These are phyloP conservation scores for Aspergillus costaricaensis DNA, from an alignment of 2,329 filamentous ascomycete species.

Conservation along the genomic window DNA sequence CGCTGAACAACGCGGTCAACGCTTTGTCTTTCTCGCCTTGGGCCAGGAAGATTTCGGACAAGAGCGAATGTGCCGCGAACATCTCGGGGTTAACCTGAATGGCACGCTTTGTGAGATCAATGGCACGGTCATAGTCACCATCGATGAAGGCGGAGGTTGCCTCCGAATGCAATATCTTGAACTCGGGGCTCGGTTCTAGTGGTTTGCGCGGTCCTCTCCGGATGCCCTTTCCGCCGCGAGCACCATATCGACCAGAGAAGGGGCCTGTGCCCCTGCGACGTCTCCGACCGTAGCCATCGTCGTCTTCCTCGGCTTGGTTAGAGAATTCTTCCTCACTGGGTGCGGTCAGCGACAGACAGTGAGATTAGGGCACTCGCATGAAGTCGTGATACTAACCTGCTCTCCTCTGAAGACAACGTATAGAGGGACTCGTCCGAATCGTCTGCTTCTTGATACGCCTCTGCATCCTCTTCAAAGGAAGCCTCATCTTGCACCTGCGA, in stretches of 20 bases:
- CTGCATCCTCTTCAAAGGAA: constrained; percentile 15
- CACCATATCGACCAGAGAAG: constrained; percentile 41
- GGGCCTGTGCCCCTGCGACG: constrained; percentile 34
- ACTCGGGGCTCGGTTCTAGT: constrained; percentile 51
- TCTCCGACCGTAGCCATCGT: constrained; percentile 28
- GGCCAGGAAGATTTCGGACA: constrained; percentile 60
- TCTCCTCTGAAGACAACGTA: constrained; percentile 25
- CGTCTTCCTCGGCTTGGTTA: constrained; percentile 26
- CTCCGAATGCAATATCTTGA: constrained; percentile 50
- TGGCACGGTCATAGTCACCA: constrained; percentile 48
- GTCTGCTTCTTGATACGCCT: constrained; percentile 10
- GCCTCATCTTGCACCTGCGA: constrained; percentile 17
- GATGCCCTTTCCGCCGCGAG: constrained; percentile 47
- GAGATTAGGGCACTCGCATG: neutral
- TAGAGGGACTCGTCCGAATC: constrained; percentile 30
- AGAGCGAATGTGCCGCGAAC: constrained; percentile 61
- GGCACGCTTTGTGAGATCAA: constrained; percentile 48
- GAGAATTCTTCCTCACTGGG: constrained; percentile 29
- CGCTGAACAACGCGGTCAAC: constrained; percentile 58
- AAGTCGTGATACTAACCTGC: constrained; percentile 24
- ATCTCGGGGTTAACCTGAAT: constrained; percentile 63
- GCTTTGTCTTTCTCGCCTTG: constrained; percentile 60
- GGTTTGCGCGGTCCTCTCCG: constrained; percentile 50
- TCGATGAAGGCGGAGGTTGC: constrained; percentile 53
- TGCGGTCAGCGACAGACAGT: constrained; percentile 12